phyloP scores from a whole-genome alignment of 2,329 filamentous ascomycete genomes.

The Trichoderma lentiforme region DNA sequence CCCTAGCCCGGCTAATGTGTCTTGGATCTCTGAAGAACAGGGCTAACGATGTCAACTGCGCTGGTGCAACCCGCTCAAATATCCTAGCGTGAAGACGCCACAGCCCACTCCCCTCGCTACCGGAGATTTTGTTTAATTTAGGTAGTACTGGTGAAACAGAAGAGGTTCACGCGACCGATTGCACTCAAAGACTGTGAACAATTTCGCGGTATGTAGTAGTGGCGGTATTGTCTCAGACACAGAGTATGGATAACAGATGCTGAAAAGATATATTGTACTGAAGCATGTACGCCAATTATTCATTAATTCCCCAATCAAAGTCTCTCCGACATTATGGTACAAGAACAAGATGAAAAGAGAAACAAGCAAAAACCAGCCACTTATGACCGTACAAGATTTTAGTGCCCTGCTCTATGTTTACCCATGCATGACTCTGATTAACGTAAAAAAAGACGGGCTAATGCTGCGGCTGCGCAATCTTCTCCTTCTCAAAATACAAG shows the following conservation, averaged over 20 bases:
- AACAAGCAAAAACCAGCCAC: background rate
- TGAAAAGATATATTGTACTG: background rate
- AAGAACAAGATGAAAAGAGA: background rate
- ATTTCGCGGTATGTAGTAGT: background rate
- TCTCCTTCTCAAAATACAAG: constrained; percentile 10
- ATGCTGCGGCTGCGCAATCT: background rate
- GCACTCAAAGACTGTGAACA: background rate
- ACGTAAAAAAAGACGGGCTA: background rate
- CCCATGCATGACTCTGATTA: background rate
- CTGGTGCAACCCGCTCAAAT: background rate
- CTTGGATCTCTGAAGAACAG: background rate
- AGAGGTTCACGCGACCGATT: background rate
- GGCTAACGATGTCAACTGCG: background rate
- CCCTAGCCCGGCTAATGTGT: background rate
- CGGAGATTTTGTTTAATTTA: background rate
- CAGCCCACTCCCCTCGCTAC: background rate
- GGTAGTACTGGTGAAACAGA: background rate
- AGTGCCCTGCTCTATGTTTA: background rate
- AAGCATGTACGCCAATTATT: background rate
- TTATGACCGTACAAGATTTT: background rate
- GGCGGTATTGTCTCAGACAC: background rate
- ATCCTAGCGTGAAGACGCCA: background rate
- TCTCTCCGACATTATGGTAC: background rate
- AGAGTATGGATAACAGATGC: background rate
- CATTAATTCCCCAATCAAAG: background rate